Evolutionary conservation across 352 stramenopile species (phyloP).

Genomic region (Globisporangium uncinulatum): DNA sequence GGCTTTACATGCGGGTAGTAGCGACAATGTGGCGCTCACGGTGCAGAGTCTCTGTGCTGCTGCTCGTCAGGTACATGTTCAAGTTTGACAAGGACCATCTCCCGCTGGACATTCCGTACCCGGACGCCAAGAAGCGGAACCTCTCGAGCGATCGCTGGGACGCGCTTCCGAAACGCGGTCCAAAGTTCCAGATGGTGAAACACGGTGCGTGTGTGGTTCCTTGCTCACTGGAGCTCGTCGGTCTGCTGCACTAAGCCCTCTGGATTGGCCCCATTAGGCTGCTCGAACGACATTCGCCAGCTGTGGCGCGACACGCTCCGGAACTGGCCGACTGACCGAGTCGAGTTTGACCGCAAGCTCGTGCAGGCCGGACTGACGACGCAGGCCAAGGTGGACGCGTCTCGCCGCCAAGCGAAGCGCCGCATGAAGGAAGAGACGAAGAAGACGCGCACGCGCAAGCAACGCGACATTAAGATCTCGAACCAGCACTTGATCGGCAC

Average conservation of each 20-base stretch:
- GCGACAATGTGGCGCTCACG: too few relatives aligned
- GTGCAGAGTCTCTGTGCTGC: too few relatives aligned
- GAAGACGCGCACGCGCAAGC: conserved; percentile 71
- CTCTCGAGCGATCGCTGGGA: conserved; percentile 68
- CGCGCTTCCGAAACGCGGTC: conserved; percentile 53
- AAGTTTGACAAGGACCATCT: conserved; percentile 83
- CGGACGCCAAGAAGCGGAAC: conserved; percentile 58
- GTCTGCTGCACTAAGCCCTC: background rate
- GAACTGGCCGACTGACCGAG: conserved; percentile 63
- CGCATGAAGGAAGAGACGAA: conserved; percentile 82
- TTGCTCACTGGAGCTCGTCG: background rate
- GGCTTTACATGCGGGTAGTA: background rate
- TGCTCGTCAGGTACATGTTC: conserved; percentile 50
- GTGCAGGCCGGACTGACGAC: conserved; percentile 79
- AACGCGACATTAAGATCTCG: conserved; percentile 86
- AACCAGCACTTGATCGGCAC: conserved; percentile 87
- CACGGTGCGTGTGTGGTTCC: conserved; percentile 31
- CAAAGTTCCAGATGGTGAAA: conserved; percentile 77
- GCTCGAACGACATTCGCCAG: conserved; percentile 81
- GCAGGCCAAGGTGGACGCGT: conserved; percentile 79
- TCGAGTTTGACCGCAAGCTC: conserved; percentile 74
- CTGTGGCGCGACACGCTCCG: conserved; percentile 76
- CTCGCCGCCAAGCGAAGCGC: conserved; percentile 67
- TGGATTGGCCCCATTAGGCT: conserved; percentile 25
- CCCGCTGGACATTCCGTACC: conserved; percentile 72